Base-by-base conservation (phyloP, 2,329 filamentous ascomycete species). In the Epichloe gansuensis region DNA sequence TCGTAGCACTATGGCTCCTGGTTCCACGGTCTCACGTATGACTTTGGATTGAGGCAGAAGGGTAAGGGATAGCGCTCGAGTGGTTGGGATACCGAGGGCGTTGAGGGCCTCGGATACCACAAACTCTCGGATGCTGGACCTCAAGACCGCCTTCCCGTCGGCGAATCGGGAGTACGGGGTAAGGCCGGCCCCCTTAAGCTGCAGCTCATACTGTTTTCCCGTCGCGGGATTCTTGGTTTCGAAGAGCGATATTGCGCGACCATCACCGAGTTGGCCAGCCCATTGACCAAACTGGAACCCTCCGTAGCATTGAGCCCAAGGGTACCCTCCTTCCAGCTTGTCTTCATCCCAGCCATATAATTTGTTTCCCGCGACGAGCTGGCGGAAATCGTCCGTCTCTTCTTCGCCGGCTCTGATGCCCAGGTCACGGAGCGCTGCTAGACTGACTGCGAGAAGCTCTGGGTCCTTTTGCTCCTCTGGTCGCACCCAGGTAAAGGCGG, bases 261-360 rank as follows among this genome's bases (percentile, higher is more conserved):
- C 93, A 64, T 98, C 93, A 42, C 93, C 93, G 1, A 98, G 80
- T 67, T 98, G 93, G 5, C 93, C 90, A 3, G 93, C 93, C 91
- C 91, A 98, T 58, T 86, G 82, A 5, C 93, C 93, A 64, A 84
- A 82, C 63, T 82, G 76, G 62, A 78, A 81, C 52, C 91, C 91
- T 53, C 93, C 93, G 66, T 98, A 98, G 71, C 93, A 97, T 70
- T 98, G 93, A 35, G 93, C 90, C 93, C 93, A 98, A 0, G 93
- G 91, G 65, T 98, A 98, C 43, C 93, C 82, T 21, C 86, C 85
- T 53, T 81, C 71, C 25, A 71, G 65, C 57, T 74, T 75, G 53
- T 81, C 76, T 53, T 85, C 78, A 57, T 89, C 78, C 80, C 85
- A 87, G 48, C 89, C 91, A 52, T 86, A 80, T 13, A 96, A 77